phyloP scores from a whole-genome alignment of 2,329 filamentous ascomycete genomes.

The Pleochaeta shiraiana region DNA sequence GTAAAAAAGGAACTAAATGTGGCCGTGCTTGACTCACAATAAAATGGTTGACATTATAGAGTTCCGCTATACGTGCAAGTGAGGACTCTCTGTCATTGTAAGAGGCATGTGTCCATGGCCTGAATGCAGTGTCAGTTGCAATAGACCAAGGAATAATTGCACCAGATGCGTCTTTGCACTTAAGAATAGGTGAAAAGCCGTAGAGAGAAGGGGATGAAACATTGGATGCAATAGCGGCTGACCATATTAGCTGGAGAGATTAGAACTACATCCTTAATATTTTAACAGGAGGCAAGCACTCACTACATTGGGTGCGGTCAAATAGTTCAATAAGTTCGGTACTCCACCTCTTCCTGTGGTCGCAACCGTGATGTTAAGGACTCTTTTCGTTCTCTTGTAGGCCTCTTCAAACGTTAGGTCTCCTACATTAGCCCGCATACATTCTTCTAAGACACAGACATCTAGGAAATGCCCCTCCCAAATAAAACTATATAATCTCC shows the following conservation, averaged over 20 bases:
- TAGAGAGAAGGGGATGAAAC: constrained; percentile 27
- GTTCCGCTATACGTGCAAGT: constrained; percentile 36
- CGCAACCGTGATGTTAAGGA: constrained; percentile 81
- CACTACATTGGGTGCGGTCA: constrained; percentile 84
- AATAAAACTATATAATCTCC: constrained; percentile 46
- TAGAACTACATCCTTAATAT: not conserved
- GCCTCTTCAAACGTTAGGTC: constrained; percentile 89
- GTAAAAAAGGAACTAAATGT: constrained; percentile 69
- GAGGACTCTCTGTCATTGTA: constrained; percentile 35
- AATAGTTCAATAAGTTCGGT: constrained; percentile 72
- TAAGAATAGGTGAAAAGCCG: constrained; percentile 28
- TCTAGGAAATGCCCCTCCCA: constrained; percentile 69
- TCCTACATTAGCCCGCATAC: constrained; percentile 65
- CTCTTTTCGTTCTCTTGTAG: constrained; percentile 61
- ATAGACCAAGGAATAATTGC: constrained; percentile 36
- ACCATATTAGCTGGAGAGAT: constrained; percentile 30
- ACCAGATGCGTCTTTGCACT: constrained; percentile 40
- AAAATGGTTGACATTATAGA: constrained; percentile 69
- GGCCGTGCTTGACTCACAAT: constrained; percentile 83
- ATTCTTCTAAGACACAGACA: constrained; percentile 59
- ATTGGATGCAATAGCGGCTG: constrained; percentile 36
- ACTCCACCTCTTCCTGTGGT: constrained; percentile 52
- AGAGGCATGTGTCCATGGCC: constrained; percentile 30
- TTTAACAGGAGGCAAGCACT: constrained; percentile 21
- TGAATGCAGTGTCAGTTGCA: constrained; percentile 27